Evolutionary conservation across 2,329 filamentous ascomycete genomes (phyloP), one percentile per base, ranked within the genome.

Genomic region (Ceratocystis eucalypticola): DNA sequence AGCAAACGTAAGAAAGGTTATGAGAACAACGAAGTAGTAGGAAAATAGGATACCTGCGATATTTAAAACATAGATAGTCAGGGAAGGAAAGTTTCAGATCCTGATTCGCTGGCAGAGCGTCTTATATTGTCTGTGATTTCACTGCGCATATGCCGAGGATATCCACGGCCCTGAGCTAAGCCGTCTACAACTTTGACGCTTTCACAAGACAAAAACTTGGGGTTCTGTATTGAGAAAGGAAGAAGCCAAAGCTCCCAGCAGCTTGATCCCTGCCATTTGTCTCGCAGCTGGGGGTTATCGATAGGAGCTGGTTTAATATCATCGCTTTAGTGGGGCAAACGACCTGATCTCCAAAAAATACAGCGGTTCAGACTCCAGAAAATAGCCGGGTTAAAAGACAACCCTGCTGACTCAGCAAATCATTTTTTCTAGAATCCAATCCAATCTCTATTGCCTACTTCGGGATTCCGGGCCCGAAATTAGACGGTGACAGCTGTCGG

Each of bases 81-180:
- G 50, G 37, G 48, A 45, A 61, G 59, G 17, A 37, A 62, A 46
- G 4, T 15, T 33, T 20, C 22, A 59, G 50, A 57, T 41, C 53
- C 48, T 46, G 20, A 61, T 61, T 20, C 12, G 20, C 15, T 7
- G 20, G 2, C 28, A 17, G 28, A 17, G 28, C 37, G 22, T 50
- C 44, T 46, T 63, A 37, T 53, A 5, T n/a, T 55, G 45, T 17
- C 62, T 22, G 15, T 64, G 20, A 30, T 25, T 59, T 59, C 17
- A 33, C 55, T 59, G 25, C 28, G 59, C 48, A 44, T 69, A 65
- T 67, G 64, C 69, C 70, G 70, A 71, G 70, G 70, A 70, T 71
- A 71, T 70, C 70, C 70, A 69, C 68, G 65, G 65, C 66, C 48
- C 30, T 33, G 15, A 41, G 46, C 37, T 64, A 46, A 62, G 41